Evolutionary conservation across 805 yeast genomes (phyloP).

Genomic region (Kodamaea fukazawae): DNA sequence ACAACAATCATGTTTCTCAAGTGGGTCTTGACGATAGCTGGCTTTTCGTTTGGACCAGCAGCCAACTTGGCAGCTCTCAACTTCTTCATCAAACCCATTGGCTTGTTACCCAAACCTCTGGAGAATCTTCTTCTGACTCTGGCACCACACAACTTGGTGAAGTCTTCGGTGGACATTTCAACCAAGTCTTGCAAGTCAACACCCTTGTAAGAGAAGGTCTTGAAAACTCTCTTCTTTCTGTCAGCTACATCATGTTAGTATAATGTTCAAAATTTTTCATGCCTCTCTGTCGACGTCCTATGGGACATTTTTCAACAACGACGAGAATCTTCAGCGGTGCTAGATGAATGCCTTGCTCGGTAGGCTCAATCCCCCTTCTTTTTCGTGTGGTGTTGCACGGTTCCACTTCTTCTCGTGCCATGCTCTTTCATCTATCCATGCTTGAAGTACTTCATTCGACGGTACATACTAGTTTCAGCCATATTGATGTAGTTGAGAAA

Average conservation of each 20-base stretch:
- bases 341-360: too few relatives aligned
- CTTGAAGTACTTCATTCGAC: slow-evolving; percentile 1
- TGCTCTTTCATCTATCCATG: not conserved
- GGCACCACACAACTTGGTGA: slow-evolving; percentile 93
- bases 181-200: slow-evolving; percentile 93
- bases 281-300: too few relatives aligned
- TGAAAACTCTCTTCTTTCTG: slow-evolving; percentile 88
- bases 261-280: too few relatives aligned
- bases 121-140: slow-evolving; percentile 99
- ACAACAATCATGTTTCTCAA: slow-evolving; percentile 98
- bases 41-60: slow-evolving; percentile 91
- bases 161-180: slow-evolving; percentile 93
- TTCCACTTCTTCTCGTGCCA: too few relatives aligned
- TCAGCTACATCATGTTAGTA: slow-evolving; percentile 40
- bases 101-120: slow-evolving; percentile 94
- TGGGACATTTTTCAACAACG: not conserved
- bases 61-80: slow-evolving; percentile 95
- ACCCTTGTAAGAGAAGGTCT: slow-evolving; percentile 98
- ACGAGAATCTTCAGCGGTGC: too few relatives aligned
- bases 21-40: slow-evolving; percentile 97
- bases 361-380: too few relatives aligned
- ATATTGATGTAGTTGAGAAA: slow-evolving; percentile 20
- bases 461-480: slow-evolving; percentile 38
- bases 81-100: slow-evolving; percentile 94
- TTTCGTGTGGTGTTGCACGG: too few relatives aligned